Percentiles rank a stretch among this genome's conserved stretches.
phyloP scores from a whole-genome alignment of 2,329 filamentous ascomycete genomes.

The Alternaria consortialis region DNA sequence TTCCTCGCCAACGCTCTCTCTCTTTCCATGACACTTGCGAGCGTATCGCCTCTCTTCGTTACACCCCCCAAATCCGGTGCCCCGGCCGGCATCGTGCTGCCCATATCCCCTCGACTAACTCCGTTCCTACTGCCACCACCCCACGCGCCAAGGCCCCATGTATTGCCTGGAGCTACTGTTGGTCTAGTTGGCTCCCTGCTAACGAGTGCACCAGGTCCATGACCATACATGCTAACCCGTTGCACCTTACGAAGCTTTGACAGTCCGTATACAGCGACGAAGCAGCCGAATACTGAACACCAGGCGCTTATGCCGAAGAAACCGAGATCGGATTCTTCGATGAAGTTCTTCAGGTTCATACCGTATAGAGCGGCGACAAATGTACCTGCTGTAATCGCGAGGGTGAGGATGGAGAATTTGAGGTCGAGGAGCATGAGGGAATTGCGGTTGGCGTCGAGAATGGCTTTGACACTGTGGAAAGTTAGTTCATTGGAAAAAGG shows the following conservation, averaged over 20 bases:
- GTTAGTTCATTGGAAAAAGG: constrained; percentile 28
- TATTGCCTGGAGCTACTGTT: constrained; percentile 11
- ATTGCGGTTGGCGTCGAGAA: constrained; percentile 97
- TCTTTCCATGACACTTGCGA: constrained; percentile 39
- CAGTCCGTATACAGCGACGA: constrained; percentile 86
- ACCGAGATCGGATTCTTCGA: constrained; percentile 90
- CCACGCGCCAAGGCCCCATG: constrained; percentile 43
- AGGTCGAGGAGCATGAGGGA: constrained; percentile 96
- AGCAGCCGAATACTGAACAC: constrained; percentile 75
- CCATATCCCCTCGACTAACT: constrained; percentile 26
- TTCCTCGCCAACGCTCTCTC: constrained; percentile 39
- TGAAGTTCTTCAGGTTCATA: constrained; percentile 99
- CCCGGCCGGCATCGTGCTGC: constrained; percentile 21
- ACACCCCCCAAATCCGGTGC: constrained; percentile 24
- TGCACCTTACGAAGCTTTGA: constrained; percentile 85
- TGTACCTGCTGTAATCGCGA: constrained; percentile 93
- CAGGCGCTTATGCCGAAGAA: constrained; percentile 78
- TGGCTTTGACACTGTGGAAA: constrained; percentile 80
- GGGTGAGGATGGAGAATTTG: constrained; percentile 93
- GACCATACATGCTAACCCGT: constrained; percentile 84
- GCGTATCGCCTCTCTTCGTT: constrained; percentile 31
- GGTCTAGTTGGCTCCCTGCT: constrained; percentile 21
- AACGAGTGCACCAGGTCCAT: constrained; percentile 32
- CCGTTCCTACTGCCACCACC: constrained; percentile 39
- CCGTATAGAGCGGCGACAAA: constrained; percentile 99